Evolutionary conservation across 352 stramenopile genomes (phyloP).

Genomic region (Globisporangium megalacanthum): DNA sequence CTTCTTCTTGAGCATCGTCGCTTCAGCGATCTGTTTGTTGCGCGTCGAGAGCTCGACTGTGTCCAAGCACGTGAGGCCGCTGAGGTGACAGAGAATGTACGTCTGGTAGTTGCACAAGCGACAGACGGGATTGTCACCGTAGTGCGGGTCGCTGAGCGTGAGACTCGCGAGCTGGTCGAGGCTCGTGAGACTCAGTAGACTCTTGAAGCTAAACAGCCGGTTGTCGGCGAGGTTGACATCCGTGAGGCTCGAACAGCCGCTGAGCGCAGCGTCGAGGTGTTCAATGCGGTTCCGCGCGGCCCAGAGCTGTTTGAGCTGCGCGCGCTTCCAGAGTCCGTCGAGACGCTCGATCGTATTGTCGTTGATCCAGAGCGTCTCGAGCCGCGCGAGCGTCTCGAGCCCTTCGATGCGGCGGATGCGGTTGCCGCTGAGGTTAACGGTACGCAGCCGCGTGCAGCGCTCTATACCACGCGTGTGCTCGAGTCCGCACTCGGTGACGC

Average conservation of each 20-base stretch:
- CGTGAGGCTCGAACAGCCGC: slow-evolving; percentile 40
- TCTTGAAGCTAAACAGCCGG: slow-evolving; percentile 82
- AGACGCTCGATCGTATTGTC: slow-evolving; percentile 68
- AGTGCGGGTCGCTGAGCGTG: slow-evolving; percentile 83
- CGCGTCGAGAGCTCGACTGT: slow-evolving; percentile 67
- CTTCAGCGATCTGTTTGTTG: slow-evolving; percentile 85
- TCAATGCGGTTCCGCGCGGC: slow-evolving; percentile 69
- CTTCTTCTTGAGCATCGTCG: slow-evolving; percentile 92
- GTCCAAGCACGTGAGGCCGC: slow-evolving; percentile 57
- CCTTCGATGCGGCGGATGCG: slow-evolving; percentile 47
- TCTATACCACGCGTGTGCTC: slow-evolving; percentile 38
- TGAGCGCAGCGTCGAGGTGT: slow-evolving; percentile 55
- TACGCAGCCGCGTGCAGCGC: slow-evolving; percentile 38
- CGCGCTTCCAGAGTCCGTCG: slow-evolving; percentile 42
- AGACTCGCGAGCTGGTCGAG: slow-evolving; percentile 62
- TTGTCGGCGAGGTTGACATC: slow-evolving; percentile 90
- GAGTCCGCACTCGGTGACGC: slow-evolving; percentile 62
- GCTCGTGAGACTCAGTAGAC: slow-evolving; percentile 63
- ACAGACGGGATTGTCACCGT: slow-evolving; percentile 88
- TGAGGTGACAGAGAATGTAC: slow-evolving; percentile 87
- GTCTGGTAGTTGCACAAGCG: slow-evolving; percentile 92
- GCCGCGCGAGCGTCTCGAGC: slow-evolving; percentile 40
- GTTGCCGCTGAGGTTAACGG: slow-evolving; percentile 76
- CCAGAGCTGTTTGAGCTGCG: slow-evolving; percentile 65
- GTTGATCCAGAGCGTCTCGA: slow-evolving; percentile 81